phyloP scores from a whole-genome alignment of 208 protist species.

The Acanthamoeba sp. region DNA sequence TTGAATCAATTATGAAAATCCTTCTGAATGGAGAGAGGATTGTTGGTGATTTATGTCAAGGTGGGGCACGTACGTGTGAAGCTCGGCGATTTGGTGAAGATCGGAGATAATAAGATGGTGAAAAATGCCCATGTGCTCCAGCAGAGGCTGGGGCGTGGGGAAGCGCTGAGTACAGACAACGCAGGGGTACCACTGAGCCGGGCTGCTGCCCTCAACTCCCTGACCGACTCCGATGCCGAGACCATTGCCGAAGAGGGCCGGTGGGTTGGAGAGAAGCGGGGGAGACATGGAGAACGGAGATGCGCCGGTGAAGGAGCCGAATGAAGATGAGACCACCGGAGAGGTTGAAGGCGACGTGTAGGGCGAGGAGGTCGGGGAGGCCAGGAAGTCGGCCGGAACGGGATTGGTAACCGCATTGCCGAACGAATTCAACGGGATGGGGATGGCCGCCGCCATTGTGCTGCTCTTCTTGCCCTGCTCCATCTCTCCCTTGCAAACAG shows the following conservation, averaged over 20 bases:
- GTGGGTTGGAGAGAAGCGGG: slow-evolving; percentile 12
- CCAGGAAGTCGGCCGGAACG: slow-evolving; percentile 25
- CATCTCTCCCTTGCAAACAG: not conserved
- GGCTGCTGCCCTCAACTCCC: not conserved
- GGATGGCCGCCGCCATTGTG: not conserved
- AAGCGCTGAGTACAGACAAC: slow-evolving; percentile 27
- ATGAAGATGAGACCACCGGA: not conserved
- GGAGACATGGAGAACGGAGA: slow-evolving; percentile 39
- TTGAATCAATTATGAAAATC: too few species aligned
- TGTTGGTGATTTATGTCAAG: not conserved
- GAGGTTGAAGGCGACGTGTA: slow-evolving; percentile 49
- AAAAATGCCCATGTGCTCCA: slow-evolving; percentile 50
- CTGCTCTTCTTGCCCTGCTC: slow-evolving; percentile 28
- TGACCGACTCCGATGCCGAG: not conserved
- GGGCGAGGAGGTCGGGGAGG: slow-evolving; percentile 54
- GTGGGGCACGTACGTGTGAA: not conserved
- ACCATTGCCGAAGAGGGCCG: not conserved
- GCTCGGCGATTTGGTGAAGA: slow-evolving; percentile 51
- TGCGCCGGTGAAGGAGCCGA: not conserved
- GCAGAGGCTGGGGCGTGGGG: not conserved
- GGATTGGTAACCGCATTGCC: not conserved
- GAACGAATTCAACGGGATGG: not conserved
- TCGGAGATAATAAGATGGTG: slow-evolving; percentile 64
- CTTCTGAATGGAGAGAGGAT: too few species aligned
- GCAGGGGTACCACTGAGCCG: slow-evolving; percentile 15